Conservation (phyloP, 345 rosid genomes). For the Sonneratia alba region DNA sequence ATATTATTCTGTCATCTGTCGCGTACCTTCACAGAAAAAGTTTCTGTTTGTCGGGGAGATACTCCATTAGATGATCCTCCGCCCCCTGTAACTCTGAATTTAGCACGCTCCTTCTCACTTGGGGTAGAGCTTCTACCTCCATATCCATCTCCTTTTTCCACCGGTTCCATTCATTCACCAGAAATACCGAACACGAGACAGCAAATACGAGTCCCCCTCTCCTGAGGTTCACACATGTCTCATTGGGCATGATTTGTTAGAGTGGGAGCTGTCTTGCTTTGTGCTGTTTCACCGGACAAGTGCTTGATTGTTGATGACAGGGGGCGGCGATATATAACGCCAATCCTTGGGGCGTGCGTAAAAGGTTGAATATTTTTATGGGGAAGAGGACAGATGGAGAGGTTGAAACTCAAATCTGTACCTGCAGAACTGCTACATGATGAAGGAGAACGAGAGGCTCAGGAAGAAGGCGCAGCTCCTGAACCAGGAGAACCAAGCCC, state of each 20-base stretch:
- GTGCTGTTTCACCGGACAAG: not conserved
- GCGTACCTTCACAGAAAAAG: not conserved
- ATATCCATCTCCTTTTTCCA: too few relatives aligned
- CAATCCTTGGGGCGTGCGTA: constrained; percentile 1
- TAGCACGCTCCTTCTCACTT: too few relatives aligned
- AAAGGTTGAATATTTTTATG: constrained; percentile 20
- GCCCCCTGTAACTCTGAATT: too few relatives aligned
- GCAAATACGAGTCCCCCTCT: too few relatives aligned
- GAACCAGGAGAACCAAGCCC: constrained; percentile 94
- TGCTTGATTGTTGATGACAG: not conserved
- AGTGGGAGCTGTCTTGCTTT: not conserved
- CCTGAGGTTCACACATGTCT: too few relatives aligned
- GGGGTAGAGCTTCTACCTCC: too few relatives aligned
- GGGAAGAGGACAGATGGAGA: constrained; percentile 46
- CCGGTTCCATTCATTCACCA: too few relatives aligned
- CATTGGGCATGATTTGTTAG: too few relatives aligned
- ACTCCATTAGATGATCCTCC: too few relatives aligned
- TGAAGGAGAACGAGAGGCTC: constrained; percentile 51
- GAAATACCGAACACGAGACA: too few relatives aligned
- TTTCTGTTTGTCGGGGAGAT: not conserved
- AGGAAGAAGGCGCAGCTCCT: constrained; percentile 97
- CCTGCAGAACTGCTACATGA: constrained; percentile 21
- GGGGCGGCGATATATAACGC: not conserved
- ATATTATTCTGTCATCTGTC: not conserved
- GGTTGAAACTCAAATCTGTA: constrained; percentile 82